Conservation (phyloP, 2,329 filamentous ascomycete genomes). For the Zarea fungicola region DNA sequence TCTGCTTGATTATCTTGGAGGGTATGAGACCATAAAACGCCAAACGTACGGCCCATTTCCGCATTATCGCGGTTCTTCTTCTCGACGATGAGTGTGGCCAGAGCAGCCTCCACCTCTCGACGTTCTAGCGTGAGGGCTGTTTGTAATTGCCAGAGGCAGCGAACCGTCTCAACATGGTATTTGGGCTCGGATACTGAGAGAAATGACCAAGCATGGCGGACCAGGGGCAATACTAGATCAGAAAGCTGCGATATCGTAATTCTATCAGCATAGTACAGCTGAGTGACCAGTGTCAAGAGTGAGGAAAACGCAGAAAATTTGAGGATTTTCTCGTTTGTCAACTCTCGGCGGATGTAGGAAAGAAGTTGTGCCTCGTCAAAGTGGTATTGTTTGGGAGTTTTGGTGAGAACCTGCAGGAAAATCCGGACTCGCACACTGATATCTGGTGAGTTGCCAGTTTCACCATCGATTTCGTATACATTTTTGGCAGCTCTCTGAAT, state of each 20-base stretch:
- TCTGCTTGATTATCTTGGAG: constrained; percentile 55
- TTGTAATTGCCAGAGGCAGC: constrained; percentile 82
- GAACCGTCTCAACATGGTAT: constrained; percentile 89
- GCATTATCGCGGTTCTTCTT: constrained; percentile 40
- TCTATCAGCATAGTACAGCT: constrained; percentile 49
- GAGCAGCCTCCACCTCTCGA: constrained; percentile 74
- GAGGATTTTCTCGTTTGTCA: constrained; percentile 34
- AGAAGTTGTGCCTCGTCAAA: constrained; percentile 44
- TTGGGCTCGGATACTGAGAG: constrained; percentile 80
- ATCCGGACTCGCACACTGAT: constrained; percentile 55
- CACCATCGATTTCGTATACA: constrained; percentile 42
- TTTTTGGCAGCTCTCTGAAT: constrained; percentile 54
- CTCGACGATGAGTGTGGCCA: constrained; percentile 63
- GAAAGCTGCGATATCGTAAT: constrained; percentile 50
- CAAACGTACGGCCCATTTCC: constrained; percentile 65
- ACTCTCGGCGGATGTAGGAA: constrained; percentile 43
- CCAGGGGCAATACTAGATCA: constrained; percentile 61
- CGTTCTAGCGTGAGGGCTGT: constrained; percentile 60
- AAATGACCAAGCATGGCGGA: constrained; percentile 71
- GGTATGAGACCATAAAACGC: constrained; percentile 77
- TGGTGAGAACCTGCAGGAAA: constrained; percentile 52
- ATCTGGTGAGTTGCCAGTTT: constrained; percentile 37
- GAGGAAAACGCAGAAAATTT: constrained; percentile 54
- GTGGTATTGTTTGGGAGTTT: constrained; percentile 39
- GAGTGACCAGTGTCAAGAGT: constrained; percentile 51